Evolutionary conservation across 352 stramenopile species (phyloP).

Genomic region (Elongisporangium undulatum): DNA sequence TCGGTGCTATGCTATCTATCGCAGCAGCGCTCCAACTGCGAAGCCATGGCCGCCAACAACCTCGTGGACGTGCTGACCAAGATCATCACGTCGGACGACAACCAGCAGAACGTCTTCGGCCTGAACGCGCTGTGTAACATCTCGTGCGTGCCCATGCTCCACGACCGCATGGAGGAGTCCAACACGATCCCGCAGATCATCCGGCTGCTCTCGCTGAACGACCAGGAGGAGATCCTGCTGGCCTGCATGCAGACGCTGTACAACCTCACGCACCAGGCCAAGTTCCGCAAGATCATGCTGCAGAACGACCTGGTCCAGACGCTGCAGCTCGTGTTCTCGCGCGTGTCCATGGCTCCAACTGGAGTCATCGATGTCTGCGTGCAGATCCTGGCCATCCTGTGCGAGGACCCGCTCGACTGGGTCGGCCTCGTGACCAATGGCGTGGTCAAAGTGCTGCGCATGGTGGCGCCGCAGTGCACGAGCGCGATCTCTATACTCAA

Average conservation of each 20-base stretch:
- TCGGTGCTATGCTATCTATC: conserved; percentile 74
- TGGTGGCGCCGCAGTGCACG: conserved; percentile 28
- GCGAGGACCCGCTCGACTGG: conserved; percentile 53
- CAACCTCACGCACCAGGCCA: conserved; percentile 66
- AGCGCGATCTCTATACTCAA: conserved; percentile 26
- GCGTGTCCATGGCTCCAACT: conserved; percentile 8
- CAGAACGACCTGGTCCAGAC: conserved; percentile 50
- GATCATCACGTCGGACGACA: conserved; percentile 38
- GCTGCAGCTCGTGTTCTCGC: conserved; percentile 34
- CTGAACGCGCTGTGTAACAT: conserved; percentile 82
- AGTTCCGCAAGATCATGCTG: conserved; percentile 49
- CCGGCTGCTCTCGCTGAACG: conserved; percentile 35
- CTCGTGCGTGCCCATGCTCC: conserved; percentile 47
- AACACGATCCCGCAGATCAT: conserved; percentile 43
- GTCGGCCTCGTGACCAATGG: conserved; percentile 40
- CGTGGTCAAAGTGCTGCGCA: conserved; percentile 50
- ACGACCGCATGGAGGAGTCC: conserved; percentile 71
- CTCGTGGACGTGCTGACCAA: conserved; percentile 67
- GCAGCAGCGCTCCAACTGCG: conserved; percentile 59
- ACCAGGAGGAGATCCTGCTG: conserved; percentile 45
- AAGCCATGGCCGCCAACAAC: conserved; percentile 62
- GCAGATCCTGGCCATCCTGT: conserved; percentile 61
- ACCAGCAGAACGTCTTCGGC: conserved; percentile 66
- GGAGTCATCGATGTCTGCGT: conserved; percentile 55
- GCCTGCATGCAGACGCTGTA: conserved; percentile 61